Percentiles rank a stretch among this genome's conserved stretches.
Evolutionary conservation across 2,329 filamentous ascomycete genomes (phyloP).

Genomic region (Fonsecaea erecta): DNA sequence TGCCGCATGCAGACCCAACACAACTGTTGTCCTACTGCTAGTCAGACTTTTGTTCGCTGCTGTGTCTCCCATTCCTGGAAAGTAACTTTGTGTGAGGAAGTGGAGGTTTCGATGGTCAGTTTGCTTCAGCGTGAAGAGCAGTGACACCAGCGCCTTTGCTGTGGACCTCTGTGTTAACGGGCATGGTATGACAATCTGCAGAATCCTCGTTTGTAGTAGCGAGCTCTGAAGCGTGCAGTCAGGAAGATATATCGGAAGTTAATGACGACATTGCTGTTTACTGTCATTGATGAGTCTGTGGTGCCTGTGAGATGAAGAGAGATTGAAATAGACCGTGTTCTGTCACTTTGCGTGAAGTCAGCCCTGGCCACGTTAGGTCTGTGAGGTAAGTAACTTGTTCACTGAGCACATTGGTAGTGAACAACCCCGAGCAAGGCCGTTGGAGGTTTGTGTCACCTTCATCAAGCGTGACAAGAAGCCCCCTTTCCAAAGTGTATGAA

Average conservation of each 20-base stretch:
- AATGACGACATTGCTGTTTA: too few species aligned
- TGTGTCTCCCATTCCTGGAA: not conserved
- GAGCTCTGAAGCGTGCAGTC: too few species aligned
- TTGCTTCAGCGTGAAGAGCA: too few species aligned
- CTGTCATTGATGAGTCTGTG: not conserved
- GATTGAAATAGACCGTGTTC: not conserved
- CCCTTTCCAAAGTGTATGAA: not conserved
- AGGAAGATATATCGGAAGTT: too few species aligned
- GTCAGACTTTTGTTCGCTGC: not conserved
- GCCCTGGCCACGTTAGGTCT: not conserved
- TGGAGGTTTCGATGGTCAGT: too few species aligned
- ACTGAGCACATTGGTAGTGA: not conserved
- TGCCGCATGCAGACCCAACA: not conserved
- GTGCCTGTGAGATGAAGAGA: too few species aligned
- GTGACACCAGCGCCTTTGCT: too few species aligned
- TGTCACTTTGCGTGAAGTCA: not conserved
- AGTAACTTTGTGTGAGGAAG: too few species aligned
- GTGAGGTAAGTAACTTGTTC: not conserved
- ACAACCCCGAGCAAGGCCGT: not conserved
- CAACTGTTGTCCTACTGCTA: not conserved
- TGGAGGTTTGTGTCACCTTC: not conserved
- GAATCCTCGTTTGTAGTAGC: not conserved
- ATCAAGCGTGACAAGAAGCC: not conserved
- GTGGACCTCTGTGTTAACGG: not conserved
- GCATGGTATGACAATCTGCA: not conserved